Conservation (phyloP, 2,329 filamentous ascomycete species). For the Penicillium sp. region DNA sequence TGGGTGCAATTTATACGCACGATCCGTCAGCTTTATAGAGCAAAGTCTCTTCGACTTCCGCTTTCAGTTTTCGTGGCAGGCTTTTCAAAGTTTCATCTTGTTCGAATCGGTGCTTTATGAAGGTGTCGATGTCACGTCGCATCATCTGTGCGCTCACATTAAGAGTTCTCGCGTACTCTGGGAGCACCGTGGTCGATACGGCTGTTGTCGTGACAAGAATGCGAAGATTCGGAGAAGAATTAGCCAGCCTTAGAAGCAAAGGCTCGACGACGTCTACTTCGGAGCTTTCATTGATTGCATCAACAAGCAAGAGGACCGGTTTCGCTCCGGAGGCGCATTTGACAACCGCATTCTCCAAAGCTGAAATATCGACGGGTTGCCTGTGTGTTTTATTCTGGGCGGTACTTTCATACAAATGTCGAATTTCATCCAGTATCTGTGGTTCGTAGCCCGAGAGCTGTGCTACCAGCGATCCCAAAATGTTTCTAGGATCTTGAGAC, state of each 20-base stretch:
- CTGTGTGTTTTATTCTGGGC: slow-evolving; percentile 13
- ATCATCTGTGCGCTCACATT: slow-evolving; percentile 13
- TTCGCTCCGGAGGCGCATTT: slow-evolving; percentile 3
- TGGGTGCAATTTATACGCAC: slow-evolving; percentile 7
- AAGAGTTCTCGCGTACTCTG: neutral
- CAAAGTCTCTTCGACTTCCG: slow-evolving; percentile 11
- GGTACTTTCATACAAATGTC: slow-evolving; percentile 9
- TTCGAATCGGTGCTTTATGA: slow-evolving; percentile 14
- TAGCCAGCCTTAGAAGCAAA: slow-evolving; percentile 12
- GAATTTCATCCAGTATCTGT: slow-evolving; percentile 12
- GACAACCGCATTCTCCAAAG: slow-evolving; percentile 17
- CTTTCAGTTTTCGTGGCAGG: slow-evolving; percentile 10
- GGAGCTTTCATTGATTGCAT: slow-evolving; percentile 21
- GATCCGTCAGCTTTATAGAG: slow-evolving; percentile 16
- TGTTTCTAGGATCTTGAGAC: slow-evolving; percentile 13
- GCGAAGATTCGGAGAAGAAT: slow-evolving; percentile 9
- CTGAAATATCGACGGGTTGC: slow-evolving; percentile 10
- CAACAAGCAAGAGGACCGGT: slow-evolving; percentile 13
- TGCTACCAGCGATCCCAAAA: slow-evolving; percentile 19
- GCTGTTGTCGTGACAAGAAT: slow-evolving; percentile 18
- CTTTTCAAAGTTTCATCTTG: slow-evolving; percentile 7
- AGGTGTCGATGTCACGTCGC: slow-evolving; percentile 11
- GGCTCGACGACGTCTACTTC: slow-evolving; percentile 10
- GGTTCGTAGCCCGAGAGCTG: slow-evolving; percentile 11
- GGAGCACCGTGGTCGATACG: neutral